Base-by-base conservation (phyloP, 306 rosid genomes). In the Morella rubra region DNA sequence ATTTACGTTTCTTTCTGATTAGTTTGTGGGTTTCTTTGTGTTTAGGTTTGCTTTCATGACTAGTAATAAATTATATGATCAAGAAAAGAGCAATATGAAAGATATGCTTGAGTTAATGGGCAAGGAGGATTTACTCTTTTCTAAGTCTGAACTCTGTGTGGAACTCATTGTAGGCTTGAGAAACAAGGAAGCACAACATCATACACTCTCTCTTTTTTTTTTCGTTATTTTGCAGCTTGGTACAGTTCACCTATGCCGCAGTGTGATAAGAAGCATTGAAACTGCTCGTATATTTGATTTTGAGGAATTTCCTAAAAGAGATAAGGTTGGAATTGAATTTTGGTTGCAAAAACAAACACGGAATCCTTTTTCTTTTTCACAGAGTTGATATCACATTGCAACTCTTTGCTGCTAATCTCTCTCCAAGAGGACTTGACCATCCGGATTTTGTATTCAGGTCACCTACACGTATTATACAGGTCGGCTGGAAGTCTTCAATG, bases 401-500 rank as follows among this genome's bases (percentile, higher is more conserved):
- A 54, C 61, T 32, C 32, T 50, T 78, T 44, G 16, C 14, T 59
- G 65, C 41, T 24, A 24, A 59, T 59, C 41, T 59, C 13, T 9
- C 18, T 2, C 70, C 46, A 8, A 8, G 50, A 65, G 50, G 50
- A 6, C 46, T 77, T 83, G 51, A 83, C 83, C 44, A 72, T 27
- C 66, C 8, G 80, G 61, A 53, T 54, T n/a, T 79, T 69, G 75
- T 81, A 13, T 85, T 68, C 91, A 92, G 96, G 98, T 90, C 75
- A 89, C 97, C 58, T 95, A 95, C 92, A 92, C 90, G 99, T 95
- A 95, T 82, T 95, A 92, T 82, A 95, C 99, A 12, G 99, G 99
- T n/a, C 97, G 99, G 69, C 96, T 95, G 1, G 97, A 95, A 81
- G 99, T 95, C 81, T 90, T 92, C 87, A 92, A 95, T 66, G 98